A percentile compares a stretch with the other conserved stretches of the same genome.
phyloP scores from a whole-genome alignment of 1,284 basidiomycete species.

The Malassezia globosa region DNA sequence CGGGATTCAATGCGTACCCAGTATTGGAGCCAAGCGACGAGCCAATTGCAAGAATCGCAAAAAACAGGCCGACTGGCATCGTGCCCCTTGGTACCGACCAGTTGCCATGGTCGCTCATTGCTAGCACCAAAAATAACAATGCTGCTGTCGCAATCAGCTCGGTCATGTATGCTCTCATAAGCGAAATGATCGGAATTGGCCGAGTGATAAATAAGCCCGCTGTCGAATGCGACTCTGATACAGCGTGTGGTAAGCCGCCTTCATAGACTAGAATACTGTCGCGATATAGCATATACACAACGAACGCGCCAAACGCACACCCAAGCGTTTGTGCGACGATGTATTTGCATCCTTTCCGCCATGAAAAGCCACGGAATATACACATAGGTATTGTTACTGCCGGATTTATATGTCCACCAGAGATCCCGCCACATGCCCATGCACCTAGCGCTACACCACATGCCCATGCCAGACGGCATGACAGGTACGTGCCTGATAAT shows the following conservation, averaged over 20 bases:
- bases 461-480: slow-evolving; percentile 32
- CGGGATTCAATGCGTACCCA: slow-evolving; percentile 57
- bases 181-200: too few species aligned
- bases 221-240: too few species aligned
- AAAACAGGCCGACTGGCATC: too few species aligned
- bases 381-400: slow-evolving; percentile 57
- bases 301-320: slow-evolving; percentile 57
- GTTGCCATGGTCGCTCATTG: too few species aligned
- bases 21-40: slow-evolving; percentile 56
- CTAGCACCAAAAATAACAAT: too few species aligned
- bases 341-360: slow-evolving; percentile 64
- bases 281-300: slow-evolving; percentile 65
- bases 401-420: slow-evolving; percentile 26
- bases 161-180: too few species aligned
- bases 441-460: slow-evolving; percentile 33
- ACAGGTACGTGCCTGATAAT: slow-evolving; percentile 19
- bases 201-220: too few species aligned
- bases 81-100: too few species aligned
- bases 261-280: slow-evolving; percentile 58
- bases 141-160: too few species aligned
- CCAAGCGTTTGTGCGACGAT: slow-evolving; percentile 63
- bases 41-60: too few species aligned
- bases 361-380: slow-evolving; percentile 62
- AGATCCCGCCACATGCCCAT: neutral
- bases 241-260: too few species aligned